Percentiles rank a stretch among this genome's conserved stretches.
Evolutionary conservation across 176 grass and related monocot species (phyloP).

Genomic region (Metroxylon sagu): DNA sequence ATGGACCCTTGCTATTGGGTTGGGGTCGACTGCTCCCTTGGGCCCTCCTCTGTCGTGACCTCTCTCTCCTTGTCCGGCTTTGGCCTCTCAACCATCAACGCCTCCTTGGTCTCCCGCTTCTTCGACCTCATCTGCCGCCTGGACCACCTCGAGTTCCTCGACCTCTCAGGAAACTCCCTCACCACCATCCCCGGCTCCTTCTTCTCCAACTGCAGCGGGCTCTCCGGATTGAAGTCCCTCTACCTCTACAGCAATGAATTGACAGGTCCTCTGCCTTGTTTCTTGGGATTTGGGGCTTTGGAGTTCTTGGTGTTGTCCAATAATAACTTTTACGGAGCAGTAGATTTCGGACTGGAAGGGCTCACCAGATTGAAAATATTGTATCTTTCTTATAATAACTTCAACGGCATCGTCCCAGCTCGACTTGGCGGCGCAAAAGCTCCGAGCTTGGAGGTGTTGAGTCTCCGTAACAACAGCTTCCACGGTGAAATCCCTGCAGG

Average conservation of each 20-base stretch:
- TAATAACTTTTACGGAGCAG: conserved; percentile 10
- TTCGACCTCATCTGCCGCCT: conserved; percentile 38
- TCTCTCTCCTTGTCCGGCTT: conserved; percentile 16
- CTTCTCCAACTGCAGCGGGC: conserved; percentile 29
- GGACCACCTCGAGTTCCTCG: conserved; percentile 25
- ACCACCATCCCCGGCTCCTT: conserved; percentile 14
- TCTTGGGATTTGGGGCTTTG: conserved; percentile 25
- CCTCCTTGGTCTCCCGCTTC: conserved; percentile 10
- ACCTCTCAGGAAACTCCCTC: conserved; percentile 39
- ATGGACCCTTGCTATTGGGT: conserved; percentile 18
- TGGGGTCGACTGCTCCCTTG: conserved; percentile 11
- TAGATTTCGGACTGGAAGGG: conserved; percentile 11
- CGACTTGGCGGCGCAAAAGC: neutral
- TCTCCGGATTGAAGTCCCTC: conserved; percentile 13
- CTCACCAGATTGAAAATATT: conserved; percentile 34
- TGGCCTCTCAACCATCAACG: conserved; percentile 3
- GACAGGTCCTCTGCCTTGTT: neutral
- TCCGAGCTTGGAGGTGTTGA: conserved; percentile 28
- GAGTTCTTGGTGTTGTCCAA: conserved; percentile 51
- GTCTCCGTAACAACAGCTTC: conserved; percentile 33
- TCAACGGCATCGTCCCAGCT: conserved; percentile 15
- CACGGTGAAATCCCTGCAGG: conserved; percentile 6
- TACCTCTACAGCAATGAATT: conserved; percentile 41
- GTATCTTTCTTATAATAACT: conserved; percentile 34
- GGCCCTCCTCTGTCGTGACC: conserved; percentile 18